phyloP scores from a whole-genome alignment of 1,139 yeast species.

The Scheffersomyces lignicola region DNA sequence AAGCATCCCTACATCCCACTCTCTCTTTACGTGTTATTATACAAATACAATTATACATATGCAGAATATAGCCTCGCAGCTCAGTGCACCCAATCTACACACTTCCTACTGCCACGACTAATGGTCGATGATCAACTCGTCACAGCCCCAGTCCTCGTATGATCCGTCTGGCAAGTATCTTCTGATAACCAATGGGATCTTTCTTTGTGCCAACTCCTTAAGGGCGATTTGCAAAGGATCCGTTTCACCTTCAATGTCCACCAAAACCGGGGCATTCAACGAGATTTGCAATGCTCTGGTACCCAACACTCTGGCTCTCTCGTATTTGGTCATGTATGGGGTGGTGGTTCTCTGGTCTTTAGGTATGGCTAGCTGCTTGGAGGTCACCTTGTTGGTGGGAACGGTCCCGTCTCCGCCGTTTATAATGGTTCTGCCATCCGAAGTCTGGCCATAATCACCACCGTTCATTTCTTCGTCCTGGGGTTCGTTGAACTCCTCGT shows the following conservation, averaged over 20 bases:
- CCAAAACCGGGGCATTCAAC: slow-evolving; percentile 97
- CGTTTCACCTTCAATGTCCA: slow-evolving; percentile 97
- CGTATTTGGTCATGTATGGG: slow-evolving; percentile 98
- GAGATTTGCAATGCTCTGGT: slow-evolving; percentile 96
- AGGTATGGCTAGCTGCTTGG: slow-evolving; percentile 83
- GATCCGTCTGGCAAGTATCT: slow-evolving; percentile 96
- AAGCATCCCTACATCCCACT: no score
- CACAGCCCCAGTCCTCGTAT: slow-evolving; percentile 98
- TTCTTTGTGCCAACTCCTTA: slow-evolving; percentile 93
- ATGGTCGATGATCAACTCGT: slow-evolving; percentile 89
- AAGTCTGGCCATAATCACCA: slow-evolving; percentile 52
- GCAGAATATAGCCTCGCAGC: no score
- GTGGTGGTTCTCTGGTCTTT: slow-evolving; percentile 89
- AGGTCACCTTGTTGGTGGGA: slow-evolving; percentile 52
- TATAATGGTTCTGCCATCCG: slow-evolving; percentile 72
- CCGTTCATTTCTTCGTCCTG: slow-evolving; percentile 26
- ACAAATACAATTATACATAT: slow-evolving; percentile 4
- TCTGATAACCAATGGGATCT: slow-evolving; percentile 92
- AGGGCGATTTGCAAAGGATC: slow-evolving; percentile 98
- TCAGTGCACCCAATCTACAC: no score
- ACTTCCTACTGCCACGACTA: slow-evolving; percentile 26
- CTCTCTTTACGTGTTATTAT: no score
- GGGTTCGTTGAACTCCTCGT: slow-evolving; percentile 53
- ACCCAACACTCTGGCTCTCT: slow-evolving; percentile 94
- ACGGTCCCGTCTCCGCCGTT: slow-evolving; percentile 65